Percentiles rank a stretch among this genome's conserved stretches.
Evolutionary conservation across 2,329 filamentous ascomycete genomes (phyloP).

Genomic region (Curvularia eragrostidis): DNA sequence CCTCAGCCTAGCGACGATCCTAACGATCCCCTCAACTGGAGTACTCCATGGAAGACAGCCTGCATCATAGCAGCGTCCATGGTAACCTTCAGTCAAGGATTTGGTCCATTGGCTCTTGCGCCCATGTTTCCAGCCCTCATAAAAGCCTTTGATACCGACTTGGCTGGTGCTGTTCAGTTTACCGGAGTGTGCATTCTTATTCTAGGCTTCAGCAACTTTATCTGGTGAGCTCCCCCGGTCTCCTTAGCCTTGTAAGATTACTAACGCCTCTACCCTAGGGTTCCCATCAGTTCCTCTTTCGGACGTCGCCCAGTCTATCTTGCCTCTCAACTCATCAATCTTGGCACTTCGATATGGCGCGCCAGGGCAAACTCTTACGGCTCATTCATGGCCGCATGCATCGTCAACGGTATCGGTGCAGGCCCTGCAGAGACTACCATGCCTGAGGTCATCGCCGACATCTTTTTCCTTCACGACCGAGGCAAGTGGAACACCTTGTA

Average conservation of each 20-base stretch:
- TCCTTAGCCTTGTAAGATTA: neutral
- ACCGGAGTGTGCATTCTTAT: constrained; percentile 64
- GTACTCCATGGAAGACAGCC: constrained; percentile 55
- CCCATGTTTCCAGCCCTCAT: constrained; percentile 68
- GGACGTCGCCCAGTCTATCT: constrained; percentile 63
- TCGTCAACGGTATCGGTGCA: constrained; percentile 68
- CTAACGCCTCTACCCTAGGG: constrained; percentile 47
- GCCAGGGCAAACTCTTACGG: constrained; percentile 64
- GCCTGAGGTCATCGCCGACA: constrained; percentile 68
- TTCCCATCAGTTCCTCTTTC: constrained; percentile 62
- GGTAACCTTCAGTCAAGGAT: constrained; percentile 61
- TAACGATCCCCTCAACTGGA: constrained; percentile 63
- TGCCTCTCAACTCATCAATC: constrained; percentile 59
- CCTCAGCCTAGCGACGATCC: constrained; percentile 61
- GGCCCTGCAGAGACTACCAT: constrained; percentile 68
- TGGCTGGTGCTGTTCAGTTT: constrained; percentile 63
- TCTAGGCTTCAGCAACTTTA: constrained; percentile 66
- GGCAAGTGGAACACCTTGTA: constrained; percentile 69
- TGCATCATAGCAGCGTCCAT: constrained; percentile 56
- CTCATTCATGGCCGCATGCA: constrained; percentile 69
- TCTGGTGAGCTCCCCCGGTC: constrained; percentile 55
- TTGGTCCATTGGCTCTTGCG: constrained; percentile 62
- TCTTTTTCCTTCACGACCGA: constrained; percentile 70
- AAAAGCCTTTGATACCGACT: constrained; percentile 60
- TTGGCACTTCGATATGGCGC: constrained; percentile 64